These are phyloP conservation scores for Sextonia rubra DNA, from an alignment of 164 flowering plant species.

Conservation along the genomic window DNA sequence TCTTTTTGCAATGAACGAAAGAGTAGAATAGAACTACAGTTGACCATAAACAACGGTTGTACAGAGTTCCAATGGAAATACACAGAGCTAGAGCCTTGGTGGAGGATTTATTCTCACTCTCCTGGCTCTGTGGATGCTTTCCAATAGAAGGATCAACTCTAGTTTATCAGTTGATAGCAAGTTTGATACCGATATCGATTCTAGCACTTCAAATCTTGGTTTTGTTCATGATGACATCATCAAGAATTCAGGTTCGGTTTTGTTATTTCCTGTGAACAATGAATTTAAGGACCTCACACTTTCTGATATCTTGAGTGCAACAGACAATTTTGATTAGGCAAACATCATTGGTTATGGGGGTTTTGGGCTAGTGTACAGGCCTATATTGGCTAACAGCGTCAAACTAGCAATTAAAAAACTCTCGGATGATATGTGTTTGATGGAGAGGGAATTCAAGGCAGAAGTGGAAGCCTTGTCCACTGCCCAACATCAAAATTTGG, in stretches of 20 bases:
- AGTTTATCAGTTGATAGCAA: not conserved
- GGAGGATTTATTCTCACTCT: slow-evolving; percentile 5
- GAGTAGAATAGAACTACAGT: too few species aligned
- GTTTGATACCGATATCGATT: not conserved
- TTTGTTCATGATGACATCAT: not conserved
- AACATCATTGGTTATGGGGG: slow-evolving; percentile 15
- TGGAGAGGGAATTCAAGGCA: slow-evolving; percentile 18
- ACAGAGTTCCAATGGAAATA: too few species aligned
- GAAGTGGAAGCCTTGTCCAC: slow-evolving; percentile 16
- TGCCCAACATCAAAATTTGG: slow-evolving; percentile 13
- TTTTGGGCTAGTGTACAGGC: slow-evolving; percentile 13
- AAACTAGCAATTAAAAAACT: slow-evolving; percentile 10
- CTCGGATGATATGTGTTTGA: slow-evolving; percentile 9
- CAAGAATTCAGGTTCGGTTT: slow-evolving; percentile 5
- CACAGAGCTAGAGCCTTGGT: too few species aligned
- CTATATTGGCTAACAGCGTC: slow-evolving; percentile 11
- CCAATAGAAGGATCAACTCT: slow-evolving; percentile 11
- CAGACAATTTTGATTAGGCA: slow-evolving; percentile 15
- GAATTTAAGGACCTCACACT: slow-evolving; percentile 8
- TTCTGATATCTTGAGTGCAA: slow-evolving; percentile 10
- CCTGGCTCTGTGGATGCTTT: slow-evolving; percentile 5
- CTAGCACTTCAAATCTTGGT: not conserved
- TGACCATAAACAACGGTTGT: too few species aligned
- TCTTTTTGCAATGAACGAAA: too few species aligned
- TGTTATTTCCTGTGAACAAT: slow-evolving; percentile 7